phyloP scores from a whole-genome alignment of 2,329 filamentous ascomycete species.

The Pseudogymnoascus pannorum region DNA sequence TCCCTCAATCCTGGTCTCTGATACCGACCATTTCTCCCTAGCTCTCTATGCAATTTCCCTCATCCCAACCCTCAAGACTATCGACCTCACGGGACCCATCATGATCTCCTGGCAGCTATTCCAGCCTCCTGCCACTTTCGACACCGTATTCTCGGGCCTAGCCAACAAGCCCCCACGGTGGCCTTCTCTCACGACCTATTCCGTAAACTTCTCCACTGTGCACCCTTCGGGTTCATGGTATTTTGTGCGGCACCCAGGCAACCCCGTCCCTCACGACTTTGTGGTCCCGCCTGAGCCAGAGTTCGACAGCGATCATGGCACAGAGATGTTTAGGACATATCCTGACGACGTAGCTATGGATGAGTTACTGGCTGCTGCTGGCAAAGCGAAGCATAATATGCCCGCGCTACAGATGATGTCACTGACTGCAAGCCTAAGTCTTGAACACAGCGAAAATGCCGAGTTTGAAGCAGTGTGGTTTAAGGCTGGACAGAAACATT shows the following conservation, averaged over 20 bases:
- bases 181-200: constrained; percentile 7
- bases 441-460: not conserved
- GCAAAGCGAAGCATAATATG: constrained; percentile 3
- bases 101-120: constrained; percentile 11
- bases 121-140: not conserved
- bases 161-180: not conserved
- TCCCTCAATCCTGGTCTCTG: not conserved
- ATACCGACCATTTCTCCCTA: constrained; percentile 6
- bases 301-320: not conserved
- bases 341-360: constrained; percentile 6
- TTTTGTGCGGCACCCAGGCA: constrained; percentile 4
- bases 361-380: constrained; percentile 7
- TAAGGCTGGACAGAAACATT: not conserved
- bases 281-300: not conserved
- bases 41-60: constrained; percentile 10
- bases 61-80: constrained; percentile 4
- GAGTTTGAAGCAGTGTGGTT: constrained; percentile 5
- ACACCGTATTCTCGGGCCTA: not conserved
- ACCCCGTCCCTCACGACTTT: not conserved
- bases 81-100: constrained; percentile 9
- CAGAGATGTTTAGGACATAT: constrained; percentile 4
- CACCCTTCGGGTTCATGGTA: constrained; percentile 6
- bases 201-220: not conserved
- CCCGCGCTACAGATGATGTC: constrained; percentile 8
- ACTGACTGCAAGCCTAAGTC: not conserved